These are phyloP conservation scores for Wallacemonas sp. DNA, from an alignment of 208 protist genomes.

Conservation along the genomic window DNA sequence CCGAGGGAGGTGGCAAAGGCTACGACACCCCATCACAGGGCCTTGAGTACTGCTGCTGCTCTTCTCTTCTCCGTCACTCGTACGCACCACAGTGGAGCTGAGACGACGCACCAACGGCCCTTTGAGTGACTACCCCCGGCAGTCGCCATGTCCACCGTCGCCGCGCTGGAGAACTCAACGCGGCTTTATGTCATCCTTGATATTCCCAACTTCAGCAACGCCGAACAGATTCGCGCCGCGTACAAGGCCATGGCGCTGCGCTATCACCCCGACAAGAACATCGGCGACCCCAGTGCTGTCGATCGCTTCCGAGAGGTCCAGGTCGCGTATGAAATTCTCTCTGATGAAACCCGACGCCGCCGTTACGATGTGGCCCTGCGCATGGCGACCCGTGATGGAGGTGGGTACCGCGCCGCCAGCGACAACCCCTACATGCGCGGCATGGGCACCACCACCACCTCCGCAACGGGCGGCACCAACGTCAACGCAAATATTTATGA, in stretches of 20 bases:
- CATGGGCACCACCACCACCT: not conserved
- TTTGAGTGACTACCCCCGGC: not conserved
- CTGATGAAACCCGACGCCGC: constrained; percentile 88
- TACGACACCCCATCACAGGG: too few species aligned
- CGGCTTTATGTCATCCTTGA: constrained; percentile 86
- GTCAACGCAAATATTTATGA: constrained; percentile 34
- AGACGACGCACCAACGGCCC: not conserved
- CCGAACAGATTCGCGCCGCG: constrained; percentile 88
- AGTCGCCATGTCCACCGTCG: not conserved
- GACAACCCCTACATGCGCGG: constrained; percentile 25
- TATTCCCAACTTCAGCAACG: constrained; percentile 78
- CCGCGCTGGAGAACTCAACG: constrained; percentile 19
- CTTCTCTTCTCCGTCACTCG: not conserved
- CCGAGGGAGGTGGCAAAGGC: too few species aligned
- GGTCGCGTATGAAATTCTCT: constrained; percentile 97
- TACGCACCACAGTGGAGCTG: not conserved
- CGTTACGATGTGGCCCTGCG: constrained; percentile 95
- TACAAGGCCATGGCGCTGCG: constrained; percentile 94
- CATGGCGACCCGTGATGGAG: constrained; percentile 20
- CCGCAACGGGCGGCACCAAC: constrained; percentile 3
- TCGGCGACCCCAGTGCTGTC: constrained; percentile 66
- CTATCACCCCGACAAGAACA: constrained; percentile 96
- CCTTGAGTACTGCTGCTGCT: too few species aligned
- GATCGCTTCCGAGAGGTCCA: constrained; percentile 89
- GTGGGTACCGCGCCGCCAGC: not conserved